phyloP scores from a whole-genome alignment of 495 filamentous ascomycete genomes.

The Monascus purpureus region DNA sequence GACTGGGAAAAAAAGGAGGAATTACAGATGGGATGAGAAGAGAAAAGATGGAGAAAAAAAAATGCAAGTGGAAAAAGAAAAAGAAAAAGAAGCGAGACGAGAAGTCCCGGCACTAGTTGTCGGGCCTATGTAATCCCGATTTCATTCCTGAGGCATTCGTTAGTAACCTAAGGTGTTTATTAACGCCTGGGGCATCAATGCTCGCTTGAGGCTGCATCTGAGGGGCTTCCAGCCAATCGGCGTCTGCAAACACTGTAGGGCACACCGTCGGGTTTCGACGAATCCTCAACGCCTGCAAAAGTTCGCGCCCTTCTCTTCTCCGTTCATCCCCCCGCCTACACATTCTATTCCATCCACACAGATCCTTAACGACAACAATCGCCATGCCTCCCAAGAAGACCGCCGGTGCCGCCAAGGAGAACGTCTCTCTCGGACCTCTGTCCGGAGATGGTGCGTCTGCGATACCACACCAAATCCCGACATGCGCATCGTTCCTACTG shows the following conservation, averaged over 20 bases:
- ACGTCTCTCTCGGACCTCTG: conserved; percentile 95
- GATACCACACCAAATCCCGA: neutral
- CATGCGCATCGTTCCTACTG: neutral
- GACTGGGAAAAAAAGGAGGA: no score
- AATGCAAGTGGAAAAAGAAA: neutral
- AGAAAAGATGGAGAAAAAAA: conserved; percentile 2
- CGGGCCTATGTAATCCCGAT: no score
- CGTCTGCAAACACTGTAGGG: conserved; percentile 16
- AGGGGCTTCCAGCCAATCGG: conserved; percentile 17
- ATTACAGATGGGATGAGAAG: conserved; percentile 1
- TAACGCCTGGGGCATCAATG: conserved; percentile 6
- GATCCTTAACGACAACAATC: conserved; percentile 24
- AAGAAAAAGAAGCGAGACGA: neutral
- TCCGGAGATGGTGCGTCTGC: conserved; percentile 62
- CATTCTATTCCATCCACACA: conserved; percentile 26
- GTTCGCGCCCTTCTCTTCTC: conserved; percentile 10
- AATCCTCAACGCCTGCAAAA: conserved; percentile 1
- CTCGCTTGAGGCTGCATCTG: conserved; percentile 18
- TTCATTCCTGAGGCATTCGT: no score
- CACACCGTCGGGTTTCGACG: no score
- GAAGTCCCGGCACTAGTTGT: no score
- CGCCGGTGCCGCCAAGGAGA: conserved; percentile 68
- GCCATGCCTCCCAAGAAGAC: conserved; percentile 80
- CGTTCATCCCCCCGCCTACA: conserved; percentile 3
- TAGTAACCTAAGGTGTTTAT: neutral